A percentile compares a stretch with the other conserved stretches of the same genome.
These are phyloP conservation scores for Neurospora intermedia DNA, from an alignment of 495 filamentous ascomycete genomes.

Conservation along the genomic window DNA sequence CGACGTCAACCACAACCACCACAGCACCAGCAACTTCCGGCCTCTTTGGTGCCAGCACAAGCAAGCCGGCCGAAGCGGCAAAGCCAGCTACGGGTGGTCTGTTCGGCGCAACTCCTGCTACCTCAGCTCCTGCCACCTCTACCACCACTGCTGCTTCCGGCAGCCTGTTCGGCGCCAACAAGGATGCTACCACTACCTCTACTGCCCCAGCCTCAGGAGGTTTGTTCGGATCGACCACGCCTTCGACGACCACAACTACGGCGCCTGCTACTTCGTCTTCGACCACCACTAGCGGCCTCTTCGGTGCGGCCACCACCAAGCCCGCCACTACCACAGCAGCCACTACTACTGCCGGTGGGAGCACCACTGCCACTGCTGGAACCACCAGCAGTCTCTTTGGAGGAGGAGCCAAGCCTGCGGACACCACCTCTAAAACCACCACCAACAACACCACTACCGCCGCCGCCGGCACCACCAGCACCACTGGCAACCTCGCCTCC, in stretches of 20 bases:
- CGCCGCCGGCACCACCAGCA: conserved; percentile 11
- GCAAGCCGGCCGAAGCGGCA: conserved; percentile 9
- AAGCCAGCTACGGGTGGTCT: neutral
- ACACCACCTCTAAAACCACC: conserved; percentile 10
- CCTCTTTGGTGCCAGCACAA: conserved; percentile 15
- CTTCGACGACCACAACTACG: conserved; percentile 9
- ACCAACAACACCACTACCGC: neutral
- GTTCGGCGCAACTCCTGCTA: neutral
- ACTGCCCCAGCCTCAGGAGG: neutral
- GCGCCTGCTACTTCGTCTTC: neutral
- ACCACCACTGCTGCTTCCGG: neutral
- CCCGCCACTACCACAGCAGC: conserved; percentile 5
- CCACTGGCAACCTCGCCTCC: conserved; percentile 40
- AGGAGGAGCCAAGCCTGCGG: conserved; percentile 15
- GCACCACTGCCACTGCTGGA: conserved; percentile 3
- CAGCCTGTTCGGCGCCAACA: conserved; percentile 3
- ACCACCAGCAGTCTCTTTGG: conserved; percentile 21
- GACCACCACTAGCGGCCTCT: conserved; percentile 6
- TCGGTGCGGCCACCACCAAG: conserved; percentile 10
- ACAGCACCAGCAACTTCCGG: conserved; percentile 6
- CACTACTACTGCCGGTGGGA: neutral
- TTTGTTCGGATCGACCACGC: conserved; percentile 3
- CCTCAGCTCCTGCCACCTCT: neutral
- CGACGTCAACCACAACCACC: conserved; percentile 3
- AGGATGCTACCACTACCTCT: neutral